Evolutionary conservation across 208 protist genomes (phyloP), one percentile per base, ranked within the genome.

Genomic region (Trichomonas vaginalis): DNA sequence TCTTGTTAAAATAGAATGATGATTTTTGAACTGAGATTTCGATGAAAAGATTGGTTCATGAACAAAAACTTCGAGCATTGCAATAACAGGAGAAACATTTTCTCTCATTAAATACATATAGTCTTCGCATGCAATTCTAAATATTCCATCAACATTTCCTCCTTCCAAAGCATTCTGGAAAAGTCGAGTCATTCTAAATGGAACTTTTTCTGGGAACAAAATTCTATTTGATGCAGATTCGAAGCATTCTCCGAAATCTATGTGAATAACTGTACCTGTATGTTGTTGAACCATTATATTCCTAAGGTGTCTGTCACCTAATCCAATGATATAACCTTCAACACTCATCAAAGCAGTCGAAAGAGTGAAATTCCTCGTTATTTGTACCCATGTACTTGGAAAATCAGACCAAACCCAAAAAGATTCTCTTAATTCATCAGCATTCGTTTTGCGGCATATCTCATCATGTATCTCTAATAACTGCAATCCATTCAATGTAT

Each of bases 41-140:
- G 27, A 27, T 82, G 96, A 42, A 46, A 96, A 88, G 32, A 97
- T 90, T 46, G 96, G 96, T 32, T 97, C 96, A 79, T 96, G 61
- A 37, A 96, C 96, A 40, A 97, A 97, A 14, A 96, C 96, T 95
- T 97, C 96, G 21, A 97, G 35, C 95, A 96, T 40, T 23, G 96
- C 96, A 14, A 96, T 96, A 40, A 97, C 32, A 10, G 88, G 90
- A 17, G 48, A 95, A 47, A 96, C 17, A 79, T 96, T 96, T 47
- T 45, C 39, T 14, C 96, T 42, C 15, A 97, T 62, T 0, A 96
- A 14, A 21, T 47, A 83, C 95, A 97, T 86, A 23, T 97, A 48
- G 0, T 96, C 96, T 96, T 99, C 98, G 95, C 98, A 98, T 90
- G 96, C 96, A 0, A 79, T 96, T 6, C 98, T 96, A 96, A 99